Base-by-base conservation (phyloP, 805 yeast species). In the Starmerella geochares region DNA sequence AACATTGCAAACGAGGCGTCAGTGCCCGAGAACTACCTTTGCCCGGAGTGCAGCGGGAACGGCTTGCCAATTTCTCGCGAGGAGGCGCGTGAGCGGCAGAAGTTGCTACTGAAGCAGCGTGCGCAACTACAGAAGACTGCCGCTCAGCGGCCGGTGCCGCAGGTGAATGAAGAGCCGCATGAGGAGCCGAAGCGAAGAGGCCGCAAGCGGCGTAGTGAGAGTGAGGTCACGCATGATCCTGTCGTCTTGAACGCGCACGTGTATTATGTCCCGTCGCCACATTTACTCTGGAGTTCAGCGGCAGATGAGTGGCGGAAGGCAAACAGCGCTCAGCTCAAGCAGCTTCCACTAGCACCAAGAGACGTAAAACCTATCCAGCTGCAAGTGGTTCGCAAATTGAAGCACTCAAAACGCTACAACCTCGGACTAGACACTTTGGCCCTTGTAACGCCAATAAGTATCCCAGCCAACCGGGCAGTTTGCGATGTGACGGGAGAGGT, bases 11-110 rank as follows among this genome's bases (percentile, higher is more conserved):
- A 80, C 40, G 78, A 76, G 51, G 82, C 77, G 35, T 80, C 83
- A 45, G 94, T 80, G 0, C 95, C 95, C 0, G 95, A 86, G 49
- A 78, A 78, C 47, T 88, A 83, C 62, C 70, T 77, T 25, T 88
- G 97, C 62, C 84, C 83, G 61, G 72, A 72, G 42, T 88, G 97
- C 67, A 81, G 81, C 50, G 76, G 76, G 29, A 43, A 32, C n/a
- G 14, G 19, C 17, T 65, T 76, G 51, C 62, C 65, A 36, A 56
- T 75, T 60, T 76, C 75, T 58, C 67, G 64, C 24, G 67, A 67
- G 49, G 61, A 57, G 48, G 80, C 78, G 5, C 67, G 65, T 50
- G 65, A 60, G 44, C 65, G 63, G 50, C 79, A 76, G 57, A 51
- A 53, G 17, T 63, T 61, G 20, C 16, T 48, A 14, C 48, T 58